Conservation (phyloP, 768 basidiomycete genomes). For the Phanerochaete sordida region DNA sequence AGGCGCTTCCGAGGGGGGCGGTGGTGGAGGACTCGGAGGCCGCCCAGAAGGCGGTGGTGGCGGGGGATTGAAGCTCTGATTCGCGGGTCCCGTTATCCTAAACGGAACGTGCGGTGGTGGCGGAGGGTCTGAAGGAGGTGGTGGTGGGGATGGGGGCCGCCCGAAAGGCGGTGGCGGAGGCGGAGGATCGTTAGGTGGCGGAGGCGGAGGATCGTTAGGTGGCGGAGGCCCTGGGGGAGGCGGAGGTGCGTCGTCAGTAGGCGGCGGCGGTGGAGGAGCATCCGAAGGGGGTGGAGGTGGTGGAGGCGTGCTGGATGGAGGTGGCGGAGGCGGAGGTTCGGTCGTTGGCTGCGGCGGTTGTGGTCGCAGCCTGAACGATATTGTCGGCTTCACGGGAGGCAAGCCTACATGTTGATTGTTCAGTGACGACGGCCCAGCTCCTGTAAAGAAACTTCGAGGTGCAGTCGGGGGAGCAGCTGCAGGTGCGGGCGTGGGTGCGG, state of each 20-base stretch:
- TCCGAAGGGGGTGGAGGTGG: slow-evolving; percentile 27
- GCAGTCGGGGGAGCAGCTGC: not conserved
- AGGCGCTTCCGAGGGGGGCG: slow-evolving; percentile 24
- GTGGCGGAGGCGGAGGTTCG: slow-evolving; percentile 33
- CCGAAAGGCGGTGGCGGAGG: slow-evolving; percentile 21
- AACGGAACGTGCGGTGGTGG: slow-evolving; percentile 12
- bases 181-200: slow-evolving; percentile 28
- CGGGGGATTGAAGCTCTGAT: not conserved
- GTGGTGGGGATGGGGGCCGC: slow-evolving; percentile 18
- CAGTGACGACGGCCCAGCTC: slow-evolving; percentile 17
- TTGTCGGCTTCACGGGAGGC: slow-evolving; percentile 17
- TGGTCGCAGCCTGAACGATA: slow-evolving; percentile 25
- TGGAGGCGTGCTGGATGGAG: slow-evolving; percentile 25
- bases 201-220: slow-evolving; percentile 26
- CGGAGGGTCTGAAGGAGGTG: slow-evolving; percentile 20
- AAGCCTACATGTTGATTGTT: slow-evolving; percentile 20
- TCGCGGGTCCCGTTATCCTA: not conserved
- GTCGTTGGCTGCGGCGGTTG: slow-evolving; percentile 34
- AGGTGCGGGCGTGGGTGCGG: not conserved
- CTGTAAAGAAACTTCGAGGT: not conserved
- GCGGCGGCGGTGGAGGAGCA: slow-evolving; percentile 27
- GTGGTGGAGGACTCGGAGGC: slow-evolving; percentile 19
- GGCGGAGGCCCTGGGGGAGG: slow-evolving; percentile 28
- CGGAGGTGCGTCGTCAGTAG: slow-evolving; percentile 22
- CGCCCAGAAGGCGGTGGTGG: slow-evolving; percentile 21